phyloP scores from a whole-genome alignment of 192 early-diverging fungal species.

The Backusella sp. region DNA sequence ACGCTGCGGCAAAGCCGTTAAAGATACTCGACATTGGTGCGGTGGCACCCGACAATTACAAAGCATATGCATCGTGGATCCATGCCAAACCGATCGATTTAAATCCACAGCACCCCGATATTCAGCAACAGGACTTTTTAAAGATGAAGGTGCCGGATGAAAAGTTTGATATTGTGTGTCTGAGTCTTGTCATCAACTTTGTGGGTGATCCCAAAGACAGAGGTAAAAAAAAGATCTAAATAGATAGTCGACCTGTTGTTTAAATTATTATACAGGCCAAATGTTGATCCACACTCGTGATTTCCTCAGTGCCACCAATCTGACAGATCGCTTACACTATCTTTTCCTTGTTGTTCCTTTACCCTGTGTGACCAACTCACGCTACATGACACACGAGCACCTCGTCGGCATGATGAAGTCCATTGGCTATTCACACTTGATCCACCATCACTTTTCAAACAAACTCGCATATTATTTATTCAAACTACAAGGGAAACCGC shows the following conservation, averaged over 20 bases:
- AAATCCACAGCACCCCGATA: slow-evolving; percentile 74
- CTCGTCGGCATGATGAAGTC: slow-evolving; percentile 60
- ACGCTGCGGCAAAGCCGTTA: slow-evolving; percentile 28
- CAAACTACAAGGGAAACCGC: slow-evolving; percentile 26
- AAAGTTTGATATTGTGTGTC: slow-evolving; percentile 73
- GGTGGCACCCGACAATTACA: slow-evolving; percentile 73
- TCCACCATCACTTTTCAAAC: slow-evolving; percentile 61
- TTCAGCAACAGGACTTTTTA: slow-evolving; percentile 83
- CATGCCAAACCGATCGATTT: slow-evolving; percentile 80
- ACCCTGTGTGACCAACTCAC: slow-evolving; percentile 81
- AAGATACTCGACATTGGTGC: slow-evolving; percentile 85
- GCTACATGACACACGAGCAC: slow-evolving; percentile 79
- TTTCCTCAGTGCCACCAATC: slow-evolving; percentile 4
- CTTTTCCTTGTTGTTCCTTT: slow-evolving; percentile 80
- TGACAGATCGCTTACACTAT: slow-evolving; percentile 35
- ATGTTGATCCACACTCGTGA: slow-evolving; percentile 37
- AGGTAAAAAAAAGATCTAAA: slow-evolving; percentile 42
- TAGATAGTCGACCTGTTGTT: too few relatives aligned
- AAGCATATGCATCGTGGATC: slow-evolving; percentile 64
- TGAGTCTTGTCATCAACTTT: slow-evolving; percentile 90
- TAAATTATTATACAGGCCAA: slow-evolving; percentile 9
- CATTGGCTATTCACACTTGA: slow-evolving; percentile 60
- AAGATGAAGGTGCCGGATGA: slow-evolving; percentile 57
- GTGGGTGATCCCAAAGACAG: slow-evolving; percentile 70
- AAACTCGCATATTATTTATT: slow-evolving; percentile 85